Evolutionary conservation across 441 rosid species (phyloP).

Genomic region (Populus hybrid): DNA sequence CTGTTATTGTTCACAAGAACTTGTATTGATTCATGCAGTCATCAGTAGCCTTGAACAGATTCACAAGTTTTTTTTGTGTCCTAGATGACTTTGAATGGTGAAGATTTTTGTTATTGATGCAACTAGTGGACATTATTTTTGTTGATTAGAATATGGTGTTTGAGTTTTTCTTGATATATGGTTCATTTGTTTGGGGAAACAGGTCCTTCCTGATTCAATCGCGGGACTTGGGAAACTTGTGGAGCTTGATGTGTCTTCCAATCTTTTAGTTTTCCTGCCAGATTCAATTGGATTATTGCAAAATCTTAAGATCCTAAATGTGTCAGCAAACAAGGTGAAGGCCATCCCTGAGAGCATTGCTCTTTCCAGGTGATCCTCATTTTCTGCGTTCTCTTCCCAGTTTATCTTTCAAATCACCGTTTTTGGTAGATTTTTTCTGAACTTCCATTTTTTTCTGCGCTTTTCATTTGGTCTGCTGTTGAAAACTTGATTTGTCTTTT

Average conservation of each 20-base stretch:
- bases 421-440: constrained; percentile 1
- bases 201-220: constrained; percentile 79
- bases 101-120: not conserved
- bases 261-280: constrained; percentile 60
- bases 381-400: constrained; percentile 3
- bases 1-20: not conserved
- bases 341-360: constrained; percentile 67
- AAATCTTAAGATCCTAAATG: constrained; percentile 61
- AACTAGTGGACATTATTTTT: not conserved
- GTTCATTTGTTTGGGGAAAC: constrained; percentile 23
- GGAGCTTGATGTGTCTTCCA: constrained; percentile 69
- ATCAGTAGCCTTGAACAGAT: not conserved
- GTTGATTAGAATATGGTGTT: not conserved
- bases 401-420: not conserved
- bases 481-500: not conserved
- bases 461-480: not conserved
- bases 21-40: not conserved
- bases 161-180: constrained; percentile 6
- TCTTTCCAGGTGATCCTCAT: constrained; percentile 55
- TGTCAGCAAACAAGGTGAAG: constrained; percentile 61
- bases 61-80: not conserved
- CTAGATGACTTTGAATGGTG: not conserved
- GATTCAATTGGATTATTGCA: constrained; percentile 68
- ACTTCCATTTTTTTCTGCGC: not conserved
- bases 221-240: constrained; percentile 60